Evolutionary conservation across 257 asterid genomes (phyloP), one percentile per base, ranked within the genome.

Genomic region (Solanum ossicruentum): DNA sequence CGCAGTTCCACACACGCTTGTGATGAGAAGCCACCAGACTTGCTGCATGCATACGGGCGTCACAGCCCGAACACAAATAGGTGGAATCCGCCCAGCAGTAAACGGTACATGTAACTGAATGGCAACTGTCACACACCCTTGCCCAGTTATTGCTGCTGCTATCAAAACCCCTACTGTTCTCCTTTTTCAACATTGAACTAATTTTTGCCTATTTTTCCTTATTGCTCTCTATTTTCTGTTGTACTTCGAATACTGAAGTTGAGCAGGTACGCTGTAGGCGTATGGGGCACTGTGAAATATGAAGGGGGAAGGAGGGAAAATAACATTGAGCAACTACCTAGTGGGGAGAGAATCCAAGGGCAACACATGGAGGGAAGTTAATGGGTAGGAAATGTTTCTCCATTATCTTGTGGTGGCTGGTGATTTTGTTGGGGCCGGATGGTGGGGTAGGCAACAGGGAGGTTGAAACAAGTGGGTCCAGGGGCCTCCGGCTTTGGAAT

Each of bases 71-170:
- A 86, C 95, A 93, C 86, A 93, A 92, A 89, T 85, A 94, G n/a
- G 97, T 93, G 2, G 88, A 39, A 86, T 94, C 94, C 0, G 93
- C 87, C 17, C 90, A 83, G 91, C 96, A 91, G 92, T 88, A 94
- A 55, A 90, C 91, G 6, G 93, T 77, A 84, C 91, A 86, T 6
- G 91, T 83, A 8, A 91, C 89, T 0, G 92, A 86, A 81, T 84
- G 86, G 89, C 98, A 94, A 6, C 88, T 85, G 83, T 94, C 95
- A 61, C 98, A 92, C 8, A 87, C 66, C 26, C 89, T 88, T 10
- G 89, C 89, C 97, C 92, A 92, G 63, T 65, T 71, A 80, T 57
- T 85, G 49, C 65, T 51, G 28, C 84, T 82, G 72, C 61, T 77
- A 12, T 18, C 82, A 63, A 54, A 47, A 26, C 49, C 23, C 75